Evolutionary conservation across 2,329 filamentous ascomycete species (phyloP), one percentile per base, ranked within the genome.

Genomic region (Apiospora aurea): DNA sequence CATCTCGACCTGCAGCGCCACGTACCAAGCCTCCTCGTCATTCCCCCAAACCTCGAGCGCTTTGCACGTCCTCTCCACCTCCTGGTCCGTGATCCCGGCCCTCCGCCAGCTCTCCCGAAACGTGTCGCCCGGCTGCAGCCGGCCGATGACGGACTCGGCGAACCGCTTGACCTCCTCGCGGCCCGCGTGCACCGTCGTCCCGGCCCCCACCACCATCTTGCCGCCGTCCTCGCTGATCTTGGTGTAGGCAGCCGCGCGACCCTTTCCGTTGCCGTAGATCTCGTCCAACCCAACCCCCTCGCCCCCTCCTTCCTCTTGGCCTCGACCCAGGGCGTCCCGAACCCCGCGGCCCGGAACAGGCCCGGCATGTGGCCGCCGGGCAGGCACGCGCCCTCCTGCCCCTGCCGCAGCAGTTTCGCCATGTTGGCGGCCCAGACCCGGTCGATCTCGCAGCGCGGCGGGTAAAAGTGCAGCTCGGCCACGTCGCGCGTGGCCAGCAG

Each of bases 1-100:
- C n/a, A 83, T 79, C 74, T 84, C 82, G 21, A 75, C 76, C 74
- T 83, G 80, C 70, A 82, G 18, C 13, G 77, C 73, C 7, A 74
- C 80, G 74, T 77, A 79, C 82, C 81, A 84, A 0, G 81, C 82
- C 75, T 82, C 82, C 64, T 83, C 80, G 16, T 75, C 79, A 61
- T 80, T 78, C 0, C 76, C 80, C 82, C 82, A 84, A 67, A 75
- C 74, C 29, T 75, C 69, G n/a, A 82, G 69, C 2, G 79, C 80
- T 2, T 2, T 46, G 69, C 77, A 44, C 14, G 79, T 79, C 76
- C 82, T 72, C 69, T 79, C 72, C 38, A 84, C 81, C 75, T 82
- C 80, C 0, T 78, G 80, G 47, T 81, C 78, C 0, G 77, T 76
- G 69, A 83, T 81, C 1, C 82, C 83, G 2, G 76, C 79, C 64